These are phyloP conservation scores for Groenewaldozyma sp. DNA, from an alignment of 1,139 yeast genomes.

Conservation along the genomic window DNA sequence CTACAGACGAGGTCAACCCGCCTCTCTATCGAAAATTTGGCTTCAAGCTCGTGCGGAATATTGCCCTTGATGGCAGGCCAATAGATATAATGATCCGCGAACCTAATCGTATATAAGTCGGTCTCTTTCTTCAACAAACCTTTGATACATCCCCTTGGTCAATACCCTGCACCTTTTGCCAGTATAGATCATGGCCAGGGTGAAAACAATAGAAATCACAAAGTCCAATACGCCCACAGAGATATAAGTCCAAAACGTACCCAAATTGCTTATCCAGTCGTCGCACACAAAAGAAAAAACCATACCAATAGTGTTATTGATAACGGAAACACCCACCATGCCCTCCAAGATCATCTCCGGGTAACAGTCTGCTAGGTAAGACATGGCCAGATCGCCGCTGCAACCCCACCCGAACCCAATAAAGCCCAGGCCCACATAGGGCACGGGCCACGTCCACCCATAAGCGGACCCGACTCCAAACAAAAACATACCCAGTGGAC, in stretches of 20 bases:
- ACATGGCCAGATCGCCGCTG: slow-evolving; percentile 46
- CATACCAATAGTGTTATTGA: slow-evolving; percentile 70
- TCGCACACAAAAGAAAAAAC: slow-evolving; percentile 73
- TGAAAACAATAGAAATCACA: slow-evolving; percentile 44
- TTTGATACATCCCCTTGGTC: slow-evolving; percentile 53
- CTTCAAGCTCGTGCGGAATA: slow-evolving; percentile 26
- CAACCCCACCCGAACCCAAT: slow-evolving; percentile 54
- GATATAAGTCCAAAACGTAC: slow-evolving; percentile 64
- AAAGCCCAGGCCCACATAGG: slow-evolving; percentile 32
- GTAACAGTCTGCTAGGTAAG: slow-evolving; percentile 51
- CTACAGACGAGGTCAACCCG: slow-evolving; percentile 43
- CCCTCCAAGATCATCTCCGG: slow-evolving; percentile 64
- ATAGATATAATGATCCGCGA: neutral
- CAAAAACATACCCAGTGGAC: slow-evolving; percentile 67
- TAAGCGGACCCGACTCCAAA: slow-evolving; percentile 71
- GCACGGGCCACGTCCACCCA: slow-evolving; percentile 45
- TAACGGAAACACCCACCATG: slow-evolving; percentile 78
- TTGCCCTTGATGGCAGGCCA: neutral
- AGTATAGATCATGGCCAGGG: slow-evolving; percentile 58
- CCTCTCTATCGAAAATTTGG: slow-evolving; percentile 55
- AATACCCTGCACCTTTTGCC: slow-evolving; percentile 61
- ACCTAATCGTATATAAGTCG: too few relatives aligned
- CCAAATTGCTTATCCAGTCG: slow-evolving; percentile 57
- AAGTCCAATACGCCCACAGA: slow-evolving; percentile 66
- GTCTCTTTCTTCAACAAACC: slow-evolving; percentile 55